A percentile compares a stretch with the other conserved stretches of the same genome.
These are phyloP conservation scores for Anisodus tanguticus DNA, from an alignment of 257 asterid species.

Conservation along the genomic window DNA sequence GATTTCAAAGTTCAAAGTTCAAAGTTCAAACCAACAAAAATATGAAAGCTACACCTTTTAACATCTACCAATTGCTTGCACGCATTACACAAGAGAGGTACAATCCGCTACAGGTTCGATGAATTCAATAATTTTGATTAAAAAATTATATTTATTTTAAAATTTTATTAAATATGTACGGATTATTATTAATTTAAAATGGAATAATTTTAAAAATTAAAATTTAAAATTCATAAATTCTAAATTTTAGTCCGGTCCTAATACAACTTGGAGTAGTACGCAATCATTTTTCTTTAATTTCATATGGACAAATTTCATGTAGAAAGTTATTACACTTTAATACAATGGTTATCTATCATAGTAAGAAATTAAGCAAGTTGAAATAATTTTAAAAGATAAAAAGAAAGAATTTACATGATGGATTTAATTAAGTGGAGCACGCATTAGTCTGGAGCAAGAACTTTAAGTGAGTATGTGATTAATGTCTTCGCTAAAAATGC, in stretches of 20 bases:
- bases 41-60: slow-evolving; percentile 7
- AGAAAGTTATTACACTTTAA: background rate
- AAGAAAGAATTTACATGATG: background rate
- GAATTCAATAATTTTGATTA: too few relatives aligned
- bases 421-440: background rate
- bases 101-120: too few relatives aligned
- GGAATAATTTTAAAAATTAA: too few relatives aligned
- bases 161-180: too few relatives aligned
- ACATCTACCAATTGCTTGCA: background rate
- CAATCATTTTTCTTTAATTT: background rate
- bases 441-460: background rate
- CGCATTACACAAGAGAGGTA: background rate
- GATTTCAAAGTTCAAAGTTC: background rate
- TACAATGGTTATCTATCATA: background rate
- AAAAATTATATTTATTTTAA: too few relatives aligned
- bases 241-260: too few relatives aligned
- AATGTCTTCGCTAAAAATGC: too few relatives aligned
- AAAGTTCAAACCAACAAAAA: background rate
- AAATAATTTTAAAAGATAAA: background rate
- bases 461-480: background rate
- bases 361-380: background rate
- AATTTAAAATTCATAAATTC: too few relatives aligned
- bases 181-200: too few relatives aligned
- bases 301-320: background rate
- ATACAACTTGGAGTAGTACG: background rate